These are phyloP conservation scores for Aureobasidium uvarum DNA, from an alignment of 2,329 filamentous ascomycete species.

Conservation along the genomic window DNA sequence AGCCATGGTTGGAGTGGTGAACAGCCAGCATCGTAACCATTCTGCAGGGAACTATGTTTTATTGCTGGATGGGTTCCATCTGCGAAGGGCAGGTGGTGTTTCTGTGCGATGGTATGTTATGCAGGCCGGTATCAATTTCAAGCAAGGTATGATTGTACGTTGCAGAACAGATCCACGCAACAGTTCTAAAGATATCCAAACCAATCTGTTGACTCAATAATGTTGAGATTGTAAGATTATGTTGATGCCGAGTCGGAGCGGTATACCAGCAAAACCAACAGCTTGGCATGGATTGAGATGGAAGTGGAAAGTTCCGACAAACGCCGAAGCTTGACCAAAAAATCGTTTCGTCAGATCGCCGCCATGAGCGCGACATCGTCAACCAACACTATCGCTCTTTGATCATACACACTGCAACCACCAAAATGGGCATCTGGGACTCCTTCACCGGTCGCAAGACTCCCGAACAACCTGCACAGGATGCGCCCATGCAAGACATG, in stretches of 20 bases:
- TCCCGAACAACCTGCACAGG: slow-evolving; percentile 44
- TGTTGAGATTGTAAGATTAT: background rate
- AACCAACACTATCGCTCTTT: background rate
- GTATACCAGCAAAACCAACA: slow-evolving; percentile 1
- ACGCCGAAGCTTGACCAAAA: slow-evolving; percentile 13
- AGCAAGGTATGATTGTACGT: background rate
- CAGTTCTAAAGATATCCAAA: too few species aligned
- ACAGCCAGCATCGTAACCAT: background rate
- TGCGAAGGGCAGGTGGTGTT: too few species aligned
- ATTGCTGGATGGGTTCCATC: background rate
- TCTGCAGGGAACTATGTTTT: too few species aligned
- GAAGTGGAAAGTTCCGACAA: slow-evolving; percentile 22
- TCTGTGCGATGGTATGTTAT: too few species aligned
- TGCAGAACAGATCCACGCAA: background rate
- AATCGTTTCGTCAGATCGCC: slow-evolving; percentile 25
- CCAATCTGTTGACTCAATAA: too few species aligned
- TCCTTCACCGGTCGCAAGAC: slow-evolving; percentile 60
- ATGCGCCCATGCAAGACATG: slow-evolving; percentile 46
- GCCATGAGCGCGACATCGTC: slow-evolving; percentile 6
- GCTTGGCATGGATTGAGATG: slow-evolving; percentile 14
- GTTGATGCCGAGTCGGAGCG: background rate
- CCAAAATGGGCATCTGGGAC: slow-evolving; percentile 59
- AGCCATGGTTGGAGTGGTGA: background rate
- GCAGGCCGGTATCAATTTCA: background rate
- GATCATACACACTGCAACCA: background rate